Evolutionary conservation across 1,284 basidiomycete genomes (phyloP), one percentile per base, ranked within the genome.

Genomic region (Puccinia polysora): DNA sequence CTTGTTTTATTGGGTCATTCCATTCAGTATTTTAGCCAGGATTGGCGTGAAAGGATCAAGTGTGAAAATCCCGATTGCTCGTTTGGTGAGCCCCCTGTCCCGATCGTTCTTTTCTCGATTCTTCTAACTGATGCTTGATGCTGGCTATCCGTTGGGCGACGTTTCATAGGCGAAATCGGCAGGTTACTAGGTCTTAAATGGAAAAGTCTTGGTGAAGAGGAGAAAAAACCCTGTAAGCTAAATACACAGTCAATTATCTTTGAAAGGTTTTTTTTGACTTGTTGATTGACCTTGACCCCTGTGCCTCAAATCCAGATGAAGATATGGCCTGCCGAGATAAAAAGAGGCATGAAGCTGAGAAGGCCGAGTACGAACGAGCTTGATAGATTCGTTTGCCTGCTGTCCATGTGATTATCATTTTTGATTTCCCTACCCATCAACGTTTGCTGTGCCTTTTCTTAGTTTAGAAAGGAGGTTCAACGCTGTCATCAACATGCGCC

Each of bases 111-210:
- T n/a, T n/a, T 20, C n/a, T n/a, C n/a, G 36, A 38, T 4, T n/a
- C 18, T 15, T 40, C 4, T 36, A n/a, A 28, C 59, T 45, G 7
- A 47, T 32, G 53, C 18, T 4, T 23, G 20, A 55, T 28, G 4
- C 6, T 6, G 23, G 12, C 36, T 8, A 7, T 4, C 36, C 12
- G 36, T 25, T 18, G 10, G 12, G 1, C 36, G n/a, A n/a, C n/a
- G n/a, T n/a, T n/a, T n/a, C n/a, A n/a, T n/a, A 68, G 87, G 88
- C 74, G 90, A 92, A 80, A 84, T 92, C 72, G 90, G 90, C 77
- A 91, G 90, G 80, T 84, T 92, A 63, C 86, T 93, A 73, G 90
- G 90, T 74, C 87, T 87, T 74, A 91, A 89, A 81, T 93, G 90
- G 90, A 92, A 92, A 84, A 88, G 89, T 79, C 85, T 92, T 78